phyloP scores from a whole-genome alignment of 1,284 basidiomycete species.

The Heliocybe sulcata region DNA sequence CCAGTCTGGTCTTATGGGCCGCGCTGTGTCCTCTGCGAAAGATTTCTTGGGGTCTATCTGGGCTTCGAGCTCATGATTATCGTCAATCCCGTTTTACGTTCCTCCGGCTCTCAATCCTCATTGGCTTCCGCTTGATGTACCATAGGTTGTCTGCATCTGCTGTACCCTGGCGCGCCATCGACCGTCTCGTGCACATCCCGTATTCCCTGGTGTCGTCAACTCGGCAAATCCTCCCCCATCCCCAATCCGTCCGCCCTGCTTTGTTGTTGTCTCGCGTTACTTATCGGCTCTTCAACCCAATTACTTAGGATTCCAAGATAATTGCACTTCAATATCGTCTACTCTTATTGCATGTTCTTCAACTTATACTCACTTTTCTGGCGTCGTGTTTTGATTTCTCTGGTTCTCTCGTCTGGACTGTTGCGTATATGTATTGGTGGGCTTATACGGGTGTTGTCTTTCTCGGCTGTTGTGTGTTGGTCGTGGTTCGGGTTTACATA shows the following conservation, averaged over 20 bases:
- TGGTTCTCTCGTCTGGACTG: not conserved
- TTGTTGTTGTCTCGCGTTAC: not conserved
- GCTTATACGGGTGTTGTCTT: not conserved
- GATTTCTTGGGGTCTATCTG: not conserved
- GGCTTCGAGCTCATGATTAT: not conserved
- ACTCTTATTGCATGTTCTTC: not conserved
- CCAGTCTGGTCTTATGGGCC: not conserved
- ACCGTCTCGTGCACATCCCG: conserved; percentile 6
- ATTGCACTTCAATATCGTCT: not conserved
- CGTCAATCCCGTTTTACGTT: not conserved
- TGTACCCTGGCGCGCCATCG: conserved; percentile 16
- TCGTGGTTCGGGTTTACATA: not conserved
- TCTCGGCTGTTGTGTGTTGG: not conserved
- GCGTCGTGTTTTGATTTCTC: not conserved
- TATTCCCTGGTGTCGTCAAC: not conserved
- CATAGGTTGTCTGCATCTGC: not conserved
- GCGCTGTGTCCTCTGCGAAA: not conserved
- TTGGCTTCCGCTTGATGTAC: not conserved
- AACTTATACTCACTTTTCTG: not conserved
- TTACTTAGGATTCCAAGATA: not conserved
- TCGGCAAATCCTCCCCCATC: not conserved
- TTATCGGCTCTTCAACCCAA: not conserved
- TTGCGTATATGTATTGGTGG: not conserved
- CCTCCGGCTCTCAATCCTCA: not conserved
- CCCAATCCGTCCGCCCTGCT: not conserved